Evolutionary conservation across 2,329 filamentous ascomycete species (phyloP), one percentile per base, ranked within the genome.

Genomic region (Trichoderma guizhouense): DNA sequence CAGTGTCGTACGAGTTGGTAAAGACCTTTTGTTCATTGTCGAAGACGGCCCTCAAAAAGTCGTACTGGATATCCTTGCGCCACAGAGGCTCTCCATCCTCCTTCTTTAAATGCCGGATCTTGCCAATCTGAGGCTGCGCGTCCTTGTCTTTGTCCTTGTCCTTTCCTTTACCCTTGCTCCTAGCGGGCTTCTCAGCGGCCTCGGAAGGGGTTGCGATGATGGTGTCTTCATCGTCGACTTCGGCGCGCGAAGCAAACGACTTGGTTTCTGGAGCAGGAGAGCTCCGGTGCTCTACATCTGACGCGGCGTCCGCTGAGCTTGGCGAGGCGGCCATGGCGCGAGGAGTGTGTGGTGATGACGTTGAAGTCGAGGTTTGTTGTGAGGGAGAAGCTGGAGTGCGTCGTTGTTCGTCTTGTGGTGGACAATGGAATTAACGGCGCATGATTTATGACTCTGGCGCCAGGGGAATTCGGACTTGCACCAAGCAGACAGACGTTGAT

Each of bases 41-140:
- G 79, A 97, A 96, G 74, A 97, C 90, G 64, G 90, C 88, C 76
- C 89, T 90, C 75, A 97, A 86, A 77, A 97, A 96, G 81, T 96
- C 93, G 81, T 92, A 95, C 81, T 97, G 93, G 73, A 97, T 97
- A 81, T 97, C 93, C 79, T 90, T 91, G 77, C 93, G 87, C 93
- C 93, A 97, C 5, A 97, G 86, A 62, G 93, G 93, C 76, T 95
- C 92, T 78, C 93, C 93, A 78, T 97, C 93, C 73, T 95, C 93
- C 81, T 96, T 96, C 82, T 97, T 97, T 67, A 97, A 83, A 80
- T 96, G 93, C 68, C 92, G 85, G 72, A 97, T 93, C 84, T 96
- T 97, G 75, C 88, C 88, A 66, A 88, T 83, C 69, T 83, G 79
- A 71, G 79, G 79, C 67, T 82, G 80, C 51, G 78, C 77, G 69